Percentiles rank a stretch among this genome's conserved stretches.
phyloP scores from a whole-genome alignment of 148 eudicot species.

The Cornus florida region DNA sequence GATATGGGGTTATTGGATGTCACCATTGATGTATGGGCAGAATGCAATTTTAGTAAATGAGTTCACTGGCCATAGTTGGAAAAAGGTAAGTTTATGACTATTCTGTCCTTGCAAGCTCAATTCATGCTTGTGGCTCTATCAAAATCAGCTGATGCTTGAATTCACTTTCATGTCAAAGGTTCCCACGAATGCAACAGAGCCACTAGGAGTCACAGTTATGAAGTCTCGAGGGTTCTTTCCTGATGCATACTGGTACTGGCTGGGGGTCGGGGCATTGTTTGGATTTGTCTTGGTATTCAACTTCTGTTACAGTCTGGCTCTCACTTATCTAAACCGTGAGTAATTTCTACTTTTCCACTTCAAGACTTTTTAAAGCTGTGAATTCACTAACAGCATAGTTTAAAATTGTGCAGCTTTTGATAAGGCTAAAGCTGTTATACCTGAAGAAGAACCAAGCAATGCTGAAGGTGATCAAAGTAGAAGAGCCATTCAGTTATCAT shows the following conservation, averaged over 20 bases:
- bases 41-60: not conserved
- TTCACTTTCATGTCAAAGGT: not conserved
- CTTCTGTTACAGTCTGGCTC: not conserved
- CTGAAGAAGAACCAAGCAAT: conserved; percentile 7
- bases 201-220: not conserved
- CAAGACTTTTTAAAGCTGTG: not conserved
- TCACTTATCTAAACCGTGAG: not conserved
- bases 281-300: not conserved
- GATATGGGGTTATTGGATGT: not conserved
- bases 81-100: not conserved
- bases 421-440: not conserved
- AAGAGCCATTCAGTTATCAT: conserved; percentile 20
- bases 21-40: not conserved
- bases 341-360: not conserved
- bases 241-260: not conserved
- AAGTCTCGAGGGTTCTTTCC: not conserved
- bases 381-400: not conserved
- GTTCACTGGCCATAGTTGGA: not conserved
- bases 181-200: not conserved
- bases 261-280: not conserved
- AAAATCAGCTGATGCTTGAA: not conserved
- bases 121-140: not conserved
- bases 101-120: too few relatives aligned
- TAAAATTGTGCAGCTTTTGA: not conserved
- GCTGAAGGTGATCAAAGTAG: conserved; percentile 1